These are phyloP conservation scores for Pyrus communis DNA, from an alignment of 306 rosid genomes.

Conservation along the genomic window DNA sequence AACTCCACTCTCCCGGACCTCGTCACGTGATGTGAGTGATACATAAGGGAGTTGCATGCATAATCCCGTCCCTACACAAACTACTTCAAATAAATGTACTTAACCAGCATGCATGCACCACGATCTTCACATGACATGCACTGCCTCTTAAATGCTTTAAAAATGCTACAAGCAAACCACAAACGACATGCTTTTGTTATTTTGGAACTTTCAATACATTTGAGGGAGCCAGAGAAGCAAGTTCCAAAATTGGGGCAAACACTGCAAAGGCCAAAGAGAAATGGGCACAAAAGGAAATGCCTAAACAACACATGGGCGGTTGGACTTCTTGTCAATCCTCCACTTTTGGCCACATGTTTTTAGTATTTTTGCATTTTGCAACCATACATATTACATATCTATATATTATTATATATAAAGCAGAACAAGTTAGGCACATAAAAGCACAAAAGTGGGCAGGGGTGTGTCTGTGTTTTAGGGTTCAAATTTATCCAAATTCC, in stretches of 20 bases:
- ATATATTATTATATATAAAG: not conserved
- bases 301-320: not conserved
- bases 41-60: too few relatives aligned
- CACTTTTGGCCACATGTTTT: not conserved
- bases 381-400: not conserved
- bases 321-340: not conserved
- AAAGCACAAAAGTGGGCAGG: not conserved
- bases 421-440: not conserved
- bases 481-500: not conserved
- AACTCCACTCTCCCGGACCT: not conserved
- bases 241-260: not conserved
- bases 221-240: not conserved
- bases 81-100: not conserved
- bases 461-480: not conserved
- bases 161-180: not conserved
- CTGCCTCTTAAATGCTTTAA: not conserved
- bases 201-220: slow-evolving; percentile 1
- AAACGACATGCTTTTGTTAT: not conserved
- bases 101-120: not conserved
- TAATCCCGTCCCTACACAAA: too few relatives aligned
- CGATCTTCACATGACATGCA: not conserved
- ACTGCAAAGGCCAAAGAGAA: not conserved
- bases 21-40: too few relatives aligned
- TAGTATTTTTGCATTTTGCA: not conserved
- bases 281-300: not conserved